Evolutionary conservation across 257 asterid species (phyloP).

Genomic region (Capsicum pubescens): DNA sequence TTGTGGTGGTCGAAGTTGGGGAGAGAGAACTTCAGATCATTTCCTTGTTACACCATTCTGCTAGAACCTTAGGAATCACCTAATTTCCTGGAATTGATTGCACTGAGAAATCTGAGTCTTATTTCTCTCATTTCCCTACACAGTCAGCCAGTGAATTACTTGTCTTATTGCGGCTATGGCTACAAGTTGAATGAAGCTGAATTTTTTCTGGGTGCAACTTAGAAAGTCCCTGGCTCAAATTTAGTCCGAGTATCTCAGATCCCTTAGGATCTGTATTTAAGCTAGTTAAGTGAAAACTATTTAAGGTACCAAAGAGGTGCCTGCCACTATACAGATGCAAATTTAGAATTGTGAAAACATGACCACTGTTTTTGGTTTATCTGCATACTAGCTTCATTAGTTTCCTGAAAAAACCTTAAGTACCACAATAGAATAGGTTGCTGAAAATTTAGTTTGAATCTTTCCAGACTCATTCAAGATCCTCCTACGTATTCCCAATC

Average conservation of each 20-base stretch:
- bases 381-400: slow-evolving; percentile 8
- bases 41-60: not conserved
- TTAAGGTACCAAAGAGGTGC: not conserved
- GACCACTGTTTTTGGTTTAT: not conserved
- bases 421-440: not conserved
- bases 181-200: not conserved
- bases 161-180: not conserved
- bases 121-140: not conserved
- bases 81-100: not conserved
- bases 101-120: not conserved
- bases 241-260: not conserved
- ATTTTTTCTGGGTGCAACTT: not conserved
- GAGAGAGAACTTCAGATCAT: too few relatives aligned
- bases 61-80: slow-evolving; percentile 14
- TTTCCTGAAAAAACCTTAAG: not conserved
- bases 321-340: not conserved
- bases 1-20: too few relatives aligned
- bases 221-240: not conserved
- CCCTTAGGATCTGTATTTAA: not conserved
- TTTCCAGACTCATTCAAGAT: not conserved
- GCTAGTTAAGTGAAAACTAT: not conserved
- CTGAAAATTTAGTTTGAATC: not conserved
- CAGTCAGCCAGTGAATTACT: not conserved
- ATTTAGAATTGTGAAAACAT: not conserved
- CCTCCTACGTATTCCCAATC: not conserved